A percentile compares a stretch with the other conserved stretches of the same genome.
Conservation (phyloP, 1,139 yeast species). For the Magnusiomyces clavatus region DNA sequence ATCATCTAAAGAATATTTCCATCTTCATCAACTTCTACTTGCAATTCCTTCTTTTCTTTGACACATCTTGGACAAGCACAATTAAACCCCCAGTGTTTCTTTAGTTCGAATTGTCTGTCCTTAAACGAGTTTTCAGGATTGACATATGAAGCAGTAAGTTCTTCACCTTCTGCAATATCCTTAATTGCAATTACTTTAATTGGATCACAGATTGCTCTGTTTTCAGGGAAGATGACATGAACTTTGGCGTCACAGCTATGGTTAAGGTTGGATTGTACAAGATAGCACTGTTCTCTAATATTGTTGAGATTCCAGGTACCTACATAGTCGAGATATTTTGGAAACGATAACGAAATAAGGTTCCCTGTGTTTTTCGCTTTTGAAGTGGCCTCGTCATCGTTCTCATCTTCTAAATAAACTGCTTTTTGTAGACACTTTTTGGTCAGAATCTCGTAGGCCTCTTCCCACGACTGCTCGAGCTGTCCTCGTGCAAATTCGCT, state of each 20-base stretch:
- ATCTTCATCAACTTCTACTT: slow-evolving; percentile 3
- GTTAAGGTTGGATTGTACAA: slow-evolving; percentile 62
- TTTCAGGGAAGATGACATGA: slow-evolving; percentile 39
- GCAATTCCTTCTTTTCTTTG: slow-evolving; percentile 38
- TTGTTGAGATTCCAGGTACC: slow-evolving; percentile 5
- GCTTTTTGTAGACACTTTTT: slow-evolving; percentile 2
- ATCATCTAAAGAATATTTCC: neutral
- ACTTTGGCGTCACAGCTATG: slow-evolving; percentile 74
- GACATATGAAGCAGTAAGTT: slow-evolving; percentile 62
- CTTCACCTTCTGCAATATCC: slow-evolving; percentile 57
- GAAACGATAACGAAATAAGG: neutral
- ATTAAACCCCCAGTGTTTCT: slow-evolving; percentile 80
- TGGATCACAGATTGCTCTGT: slow-evolving; percentile 2
- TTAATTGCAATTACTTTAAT: slow-evolving; percentile 44
- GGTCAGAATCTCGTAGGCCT: slow-evolving; percentile 44
- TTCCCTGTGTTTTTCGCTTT: neutral
- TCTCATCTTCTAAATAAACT: neutral
- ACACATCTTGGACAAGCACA: slow-evolving; percentile 64
- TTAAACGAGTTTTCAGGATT: slow-evolving; percentile 56
- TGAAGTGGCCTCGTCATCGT: neutral
- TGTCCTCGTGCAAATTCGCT: slow-evolving; percentile 49
- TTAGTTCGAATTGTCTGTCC: slow-evolving; percentile 56
- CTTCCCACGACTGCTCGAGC: slow-evolving; percentile 53
- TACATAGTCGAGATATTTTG: neutral
- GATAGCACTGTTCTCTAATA: slow-evolving; percentile 40